Base-by-base conservation (phyloP, 495 filamentous ascomycete genomes). In the Daldinia grandis region DNA sequence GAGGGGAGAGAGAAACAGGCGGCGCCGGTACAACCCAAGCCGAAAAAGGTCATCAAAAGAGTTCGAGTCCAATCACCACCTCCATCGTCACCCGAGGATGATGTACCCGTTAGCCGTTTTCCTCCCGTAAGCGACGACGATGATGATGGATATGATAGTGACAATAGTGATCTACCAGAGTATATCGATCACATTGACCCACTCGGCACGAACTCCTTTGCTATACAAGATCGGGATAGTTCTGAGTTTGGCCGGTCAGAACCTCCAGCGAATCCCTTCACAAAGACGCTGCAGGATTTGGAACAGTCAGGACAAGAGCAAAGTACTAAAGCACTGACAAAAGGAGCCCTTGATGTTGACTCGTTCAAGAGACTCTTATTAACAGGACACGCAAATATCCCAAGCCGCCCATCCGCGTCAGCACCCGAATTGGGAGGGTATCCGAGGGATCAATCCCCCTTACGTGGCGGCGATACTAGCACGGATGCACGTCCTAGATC, bases 331-430 rank as follows among this genome's bases (percentile, higher is more conserved):
- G 17, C 66, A 30, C 40, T 65, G 33, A 72, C 69, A 15, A 84
- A 78, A 59, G 79, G 81, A 21, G 77, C 81, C 1, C 76, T 90
- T 51, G 87, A 90, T 75, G 88, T 91, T 1, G 82, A 88, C 66
- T 86, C 88, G 4, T 90, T 90, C 69, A 85, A 85, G 68, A 79
- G 85, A 64, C 74, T 91, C 24, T 73, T 90, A 24, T 77, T 91
- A 76, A 90, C 88, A 3, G 89, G 88, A 5, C 81, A 85, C 70
- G 76, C 83, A 27, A 81, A 80, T 25, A 62, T 71, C 10, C 38
- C 67, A 19, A 66, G 62, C 4, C 42, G 69, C 7, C 57, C 72
- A 24, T 64, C 68, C 42, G 57, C 64, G 10, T 57, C 69, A 10
- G 44, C 64, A 47, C 53, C 71, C 4, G 33, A 31, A 42, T 4